phyloP scores from a whole-genome alignment of 2,329 filamentous ascomycete species.

The Talaromyces albobiverticillius region DNA sequence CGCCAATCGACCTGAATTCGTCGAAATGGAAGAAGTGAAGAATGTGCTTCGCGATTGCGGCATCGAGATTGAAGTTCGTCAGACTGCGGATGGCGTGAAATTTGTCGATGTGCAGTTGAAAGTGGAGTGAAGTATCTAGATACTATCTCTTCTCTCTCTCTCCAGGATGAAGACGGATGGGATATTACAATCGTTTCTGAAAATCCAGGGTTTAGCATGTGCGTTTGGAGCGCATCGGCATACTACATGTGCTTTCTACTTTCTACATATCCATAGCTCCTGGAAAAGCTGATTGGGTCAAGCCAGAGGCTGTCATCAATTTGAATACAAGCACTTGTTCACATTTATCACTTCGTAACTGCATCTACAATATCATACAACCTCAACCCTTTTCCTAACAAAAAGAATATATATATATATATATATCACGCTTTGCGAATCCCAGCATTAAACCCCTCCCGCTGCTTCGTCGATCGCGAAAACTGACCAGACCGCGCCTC shows the following conservation, averaged over 20 bases:
- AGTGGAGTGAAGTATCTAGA: not conserved
- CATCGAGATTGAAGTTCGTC: not conserved
- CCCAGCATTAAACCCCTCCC: conserved; percentile 7
- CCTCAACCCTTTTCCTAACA: no score
- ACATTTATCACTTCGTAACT: not conserved
- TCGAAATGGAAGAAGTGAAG: not conserved
- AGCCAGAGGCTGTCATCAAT: not conserved
- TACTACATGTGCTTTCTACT: no score
- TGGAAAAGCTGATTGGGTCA: no score
- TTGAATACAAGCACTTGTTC: not conserved
- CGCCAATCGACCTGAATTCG: not conserved
- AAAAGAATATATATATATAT: no score
- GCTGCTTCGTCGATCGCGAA: conserved; percentile 17
- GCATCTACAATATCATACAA: not conserved
- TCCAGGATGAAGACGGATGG: not conserved
- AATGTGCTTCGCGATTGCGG: conserved; percentile 4
- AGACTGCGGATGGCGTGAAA: not conserved
- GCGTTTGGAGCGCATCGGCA: not conserved
- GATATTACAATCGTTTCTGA: not conserved
- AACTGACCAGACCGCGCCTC: conserved; percentile 34
- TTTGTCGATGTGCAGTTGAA: not conserved
- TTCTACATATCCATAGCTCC: no score
- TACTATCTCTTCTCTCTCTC: not conserved
- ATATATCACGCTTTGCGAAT: not conserved
- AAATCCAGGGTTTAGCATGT: not conserved